These are phyloP conservation scores for Trichoderma asperellum DNA, from an alignment of 2,329 filamentous ascomycete species.

Conservation along the genomic window DNA sequence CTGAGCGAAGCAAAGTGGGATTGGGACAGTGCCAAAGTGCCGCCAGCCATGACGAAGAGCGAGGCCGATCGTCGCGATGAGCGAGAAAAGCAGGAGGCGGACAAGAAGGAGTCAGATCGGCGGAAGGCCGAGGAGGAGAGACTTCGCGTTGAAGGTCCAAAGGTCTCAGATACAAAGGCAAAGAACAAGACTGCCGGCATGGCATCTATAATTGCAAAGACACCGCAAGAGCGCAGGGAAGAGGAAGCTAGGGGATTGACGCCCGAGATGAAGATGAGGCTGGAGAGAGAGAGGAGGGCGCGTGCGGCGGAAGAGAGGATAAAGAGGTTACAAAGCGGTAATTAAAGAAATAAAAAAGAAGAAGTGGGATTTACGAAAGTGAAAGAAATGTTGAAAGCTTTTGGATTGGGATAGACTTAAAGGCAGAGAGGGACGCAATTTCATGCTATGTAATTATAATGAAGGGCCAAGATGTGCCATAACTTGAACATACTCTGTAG, in stretches of 20 bases:
- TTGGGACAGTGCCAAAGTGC: constrained; percentile 78
- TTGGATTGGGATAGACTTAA: background rate
- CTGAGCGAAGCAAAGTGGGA: constrained; percentile 76
- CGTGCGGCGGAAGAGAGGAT: constrained; percentile 90
- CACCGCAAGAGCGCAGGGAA: constrained; percentile 77
- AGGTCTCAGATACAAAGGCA: constrained; percentile 54
- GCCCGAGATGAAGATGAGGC: constrained; percentile 78
- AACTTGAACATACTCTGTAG: background rate
- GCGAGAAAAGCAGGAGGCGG: constrained; percentile 70
- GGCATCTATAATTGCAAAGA: constrained; percentile 65
- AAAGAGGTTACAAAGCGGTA: constrained; percentile 56
- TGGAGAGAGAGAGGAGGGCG: constrained; percentile 88
- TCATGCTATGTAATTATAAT: background rate
- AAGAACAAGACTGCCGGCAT: constrained; percentile 54
- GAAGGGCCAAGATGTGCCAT: background rate
- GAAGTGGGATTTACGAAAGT: background rate
- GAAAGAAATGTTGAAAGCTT: background rate
- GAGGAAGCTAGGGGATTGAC: constrained; percentile 85
- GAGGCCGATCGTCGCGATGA: constrained; percentile 73
- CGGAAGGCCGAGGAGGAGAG: constrained; percentile 75
- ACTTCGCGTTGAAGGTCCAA: constrained; percentile 67
- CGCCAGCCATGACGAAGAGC: constrained; percentile 67
- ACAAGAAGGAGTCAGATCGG: constrained; percentile 69
- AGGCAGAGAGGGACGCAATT: background rate
- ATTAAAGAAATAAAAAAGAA: constrained; percentile 20